phyloP scores from a whole-genome alignment of 2,329 filamentous ascomycete species.

The Colletotrichum sp. region DNA sequence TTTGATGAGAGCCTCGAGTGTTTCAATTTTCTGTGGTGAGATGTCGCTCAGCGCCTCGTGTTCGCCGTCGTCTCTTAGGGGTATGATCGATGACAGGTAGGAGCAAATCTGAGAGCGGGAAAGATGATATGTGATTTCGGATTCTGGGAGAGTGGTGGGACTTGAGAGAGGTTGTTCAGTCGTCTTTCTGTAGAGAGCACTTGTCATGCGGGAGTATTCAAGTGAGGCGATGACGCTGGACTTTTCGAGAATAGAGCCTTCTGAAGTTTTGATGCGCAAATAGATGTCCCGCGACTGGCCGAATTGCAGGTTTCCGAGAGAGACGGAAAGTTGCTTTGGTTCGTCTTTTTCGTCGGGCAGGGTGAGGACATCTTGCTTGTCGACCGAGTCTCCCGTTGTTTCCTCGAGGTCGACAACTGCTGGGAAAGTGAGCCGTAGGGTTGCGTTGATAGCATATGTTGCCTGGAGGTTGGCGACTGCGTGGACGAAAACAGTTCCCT shows the following conservation, averaged over 20 bases:
- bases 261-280: conserved; percentile 37
- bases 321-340: conserved; percentile 36
- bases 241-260: neutral
- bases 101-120: conserved; percentile 54
- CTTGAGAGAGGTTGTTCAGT: conserved; percentile 23
- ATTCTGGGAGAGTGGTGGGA: conserved; percentile 27
- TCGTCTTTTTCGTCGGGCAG: conserved; percentile 14
- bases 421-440: conserved; percentile 45
- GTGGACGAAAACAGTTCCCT: conserved; percentile 66
- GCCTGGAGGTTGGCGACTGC: conserved; percentile 65
- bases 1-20: conserved; percentile 35
- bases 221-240: conserved; percentile 18
- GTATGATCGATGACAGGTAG: conserved; percentile 52
- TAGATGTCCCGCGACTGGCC: conserved; percentile 65
- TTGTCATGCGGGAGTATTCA: conserved; percentile 25
- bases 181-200: neutral
- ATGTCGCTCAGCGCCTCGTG: conserved; percentile 27
- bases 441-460: conserved; percentile 57
- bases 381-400: conserved; percentile 42
- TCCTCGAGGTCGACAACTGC: conserved; percentile 40
- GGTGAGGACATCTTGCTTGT: conserved; percentile 30
- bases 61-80: conserved; percentile 38
- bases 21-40: neutral
- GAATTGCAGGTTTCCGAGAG: conserved; percentile 60
- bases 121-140: conserved; percentile 54